phyloP scores from a whole-genome alignment of 371 early-diverging fungal species.

The Chytridium lagenaria region DNA sequence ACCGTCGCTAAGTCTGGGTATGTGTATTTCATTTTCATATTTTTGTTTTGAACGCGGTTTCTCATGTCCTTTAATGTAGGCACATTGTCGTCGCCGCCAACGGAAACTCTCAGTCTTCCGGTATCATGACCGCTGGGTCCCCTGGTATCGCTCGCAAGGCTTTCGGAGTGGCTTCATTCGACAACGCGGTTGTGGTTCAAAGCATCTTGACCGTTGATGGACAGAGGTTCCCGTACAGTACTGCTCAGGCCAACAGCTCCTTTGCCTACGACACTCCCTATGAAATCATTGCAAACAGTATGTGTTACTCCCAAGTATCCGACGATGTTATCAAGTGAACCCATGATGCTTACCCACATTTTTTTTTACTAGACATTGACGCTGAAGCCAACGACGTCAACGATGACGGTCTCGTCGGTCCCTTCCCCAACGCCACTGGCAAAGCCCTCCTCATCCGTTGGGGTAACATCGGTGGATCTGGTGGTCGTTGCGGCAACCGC shows the following conservation, averaged over 20 bases:
- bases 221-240: background rate
- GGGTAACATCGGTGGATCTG: constrained; percentile 17
- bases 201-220: constrained; percentile 11
- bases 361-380: too few species aligned
- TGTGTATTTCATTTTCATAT: constrained; percentile 1
- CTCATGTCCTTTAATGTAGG: background rate
- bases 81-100: background rate
- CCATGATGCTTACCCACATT: too few species aligned
- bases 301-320: too few species aligned
- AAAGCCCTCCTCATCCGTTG: constrained; percentile 26
- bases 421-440: constrained; percentile 19
- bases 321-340: too few species aligned
- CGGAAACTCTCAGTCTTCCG: constrained; percentile 61
- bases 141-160: constrained; percentile 62
- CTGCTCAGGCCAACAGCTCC: background rate
- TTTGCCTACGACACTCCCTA: constrained; percentile 6
- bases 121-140: constrained; percentile 66
- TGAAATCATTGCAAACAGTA: constrained; percentile 6
- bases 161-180: constrained; percentile 70
- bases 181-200: constrained; percentile 51
- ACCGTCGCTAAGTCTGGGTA: constrained; percentile 24
- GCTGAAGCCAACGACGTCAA: background rate
- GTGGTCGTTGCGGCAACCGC: constrained; percentile 24
- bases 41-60: background rate
- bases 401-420: background rate